phyloP scores from a whole-genome alignment of 768 basidiomycete species.

The Phallus indusiatus region DNA sequence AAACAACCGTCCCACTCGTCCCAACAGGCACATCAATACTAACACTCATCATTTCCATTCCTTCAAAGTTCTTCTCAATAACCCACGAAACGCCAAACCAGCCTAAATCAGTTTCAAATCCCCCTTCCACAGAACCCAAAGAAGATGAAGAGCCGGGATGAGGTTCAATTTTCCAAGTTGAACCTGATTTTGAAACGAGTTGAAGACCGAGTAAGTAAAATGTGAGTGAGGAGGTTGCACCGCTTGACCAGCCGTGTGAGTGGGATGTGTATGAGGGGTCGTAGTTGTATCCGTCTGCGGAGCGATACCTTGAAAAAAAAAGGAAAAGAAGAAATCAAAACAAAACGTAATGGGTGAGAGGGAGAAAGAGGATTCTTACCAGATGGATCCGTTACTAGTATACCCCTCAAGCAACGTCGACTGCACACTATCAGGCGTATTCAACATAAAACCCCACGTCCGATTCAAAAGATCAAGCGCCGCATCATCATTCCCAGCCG shows the following conservation, averaged over 20 bases:
- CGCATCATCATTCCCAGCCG: constrained; percentile 37
- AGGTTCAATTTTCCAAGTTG: constrained; percentile 39
- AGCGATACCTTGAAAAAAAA: constrained; percentile 33
- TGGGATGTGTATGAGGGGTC: constrained; percentile 53
- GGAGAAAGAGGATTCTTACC: no score
- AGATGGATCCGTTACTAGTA: constrained; percentile 46
- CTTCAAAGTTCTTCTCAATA: constrained; percentile 4
- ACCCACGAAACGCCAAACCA: constrained; percentile 42
- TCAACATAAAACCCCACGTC: constrained; percentile 54
- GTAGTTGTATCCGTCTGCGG: constrained; percentile 43
- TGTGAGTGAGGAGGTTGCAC: constrained; percentile 47
- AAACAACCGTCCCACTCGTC: constrained; percentile 22
- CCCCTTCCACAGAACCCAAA: constrained; percentile 35
- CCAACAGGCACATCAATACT: constrained; percentile 20
- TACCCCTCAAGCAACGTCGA: constrained; percentile 51
- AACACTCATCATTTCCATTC: constrained; percentile 14
- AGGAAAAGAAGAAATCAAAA: background rate
- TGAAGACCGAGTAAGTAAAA: constrained; percentile 48
- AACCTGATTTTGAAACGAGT: constrained; percentile 37
- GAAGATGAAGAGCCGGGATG: constrained; percentile 32
- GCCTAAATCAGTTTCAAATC: constrained; percentile 44
- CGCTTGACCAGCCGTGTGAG: constrained; percentile 50
- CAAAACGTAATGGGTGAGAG: background rate
- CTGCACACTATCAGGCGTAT: constrained; percentile 44
- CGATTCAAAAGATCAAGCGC: constrained; percentile 45